phyloP scores from a whole-genome alignment of 768 basidiomycete species.

The Nidularia sp. region DNA sequence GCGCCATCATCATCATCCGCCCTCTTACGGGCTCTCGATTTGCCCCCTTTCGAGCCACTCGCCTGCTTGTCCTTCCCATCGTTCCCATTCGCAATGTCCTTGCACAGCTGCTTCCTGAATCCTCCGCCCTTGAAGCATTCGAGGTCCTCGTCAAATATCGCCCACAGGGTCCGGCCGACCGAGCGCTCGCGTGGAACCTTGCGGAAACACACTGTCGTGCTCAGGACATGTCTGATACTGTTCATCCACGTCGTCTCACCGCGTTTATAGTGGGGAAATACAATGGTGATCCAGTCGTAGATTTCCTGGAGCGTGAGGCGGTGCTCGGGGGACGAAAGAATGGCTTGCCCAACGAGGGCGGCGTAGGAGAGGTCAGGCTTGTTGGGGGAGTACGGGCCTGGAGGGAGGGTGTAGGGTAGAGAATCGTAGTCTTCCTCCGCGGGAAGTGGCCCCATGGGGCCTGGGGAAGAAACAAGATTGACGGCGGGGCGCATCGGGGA shows the following conservation, averaged over 20 bases:
- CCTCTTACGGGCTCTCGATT: conserved; percentile 31
- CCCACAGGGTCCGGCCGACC: conserved; percentile 84
- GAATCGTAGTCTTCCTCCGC: conserved; percentile 62
- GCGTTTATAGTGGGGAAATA: conserved; percentile 90
- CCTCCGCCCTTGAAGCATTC: conserved; percentile 81
- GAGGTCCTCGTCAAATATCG: conserved; percentile 78
- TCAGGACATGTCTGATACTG: conserved; percentile 94
- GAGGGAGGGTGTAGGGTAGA: conserved; percentile 74
- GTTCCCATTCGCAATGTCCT: conserved; percentile 36
- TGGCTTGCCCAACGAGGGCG: conserved; percentile 92
- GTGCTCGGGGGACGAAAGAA: conserved; percentile 79
- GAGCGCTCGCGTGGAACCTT: conserved; percentile 77
- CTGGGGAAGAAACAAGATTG: conserved; percentile 82
- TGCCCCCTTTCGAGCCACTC: conserved; percentile 19
- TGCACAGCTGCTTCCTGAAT: conserved; percentile 65
- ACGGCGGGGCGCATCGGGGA: conserved; percentile 59
- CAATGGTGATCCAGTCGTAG: conserved; percentile 92
- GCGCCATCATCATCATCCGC: conserved; percentile 30
- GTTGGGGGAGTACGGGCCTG: conserved; percentile 73
- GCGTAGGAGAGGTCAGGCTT: conserved; percentile 93
- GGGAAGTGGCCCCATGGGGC: conserved; percentile 66
- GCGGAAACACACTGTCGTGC: conserved; percentile 87
- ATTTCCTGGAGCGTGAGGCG: conserved; percentile 93
- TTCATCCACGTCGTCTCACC: conserved; percentile 98
- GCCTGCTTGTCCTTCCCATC: conserved; percentile 25